Percentiles rank a stretch among this genome's conserved stretches.
phyloP scores from a whole-genome alignment of 164 flowering plant species.

The Brasenia schreberi region DNA sequence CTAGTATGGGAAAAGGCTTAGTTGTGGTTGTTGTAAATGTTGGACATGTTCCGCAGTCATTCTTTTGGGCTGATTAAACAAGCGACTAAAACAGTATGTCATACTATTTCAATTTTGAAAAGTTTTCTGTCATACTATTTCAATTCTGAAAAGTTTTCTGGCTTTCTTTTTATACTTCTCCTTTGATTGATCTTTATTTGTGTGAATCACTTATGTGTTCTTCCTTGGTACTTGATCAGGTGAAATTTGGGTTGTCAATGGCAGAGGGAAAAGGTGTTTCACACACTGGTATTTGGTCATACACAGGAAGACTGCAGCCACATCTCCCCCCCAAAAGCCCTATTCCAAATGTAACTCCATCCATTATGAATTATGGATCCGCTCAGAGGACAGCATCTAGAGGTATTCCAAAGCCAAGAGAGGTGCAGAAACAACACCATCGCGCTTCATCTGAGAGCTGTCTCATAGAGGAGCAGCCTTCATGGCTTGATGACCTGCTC shows the following conservation, averaged over 20 bases:
- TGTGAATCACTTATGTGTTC: too few relatives aligned
- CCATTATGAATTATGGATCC: slow-evolving; percentile 32
- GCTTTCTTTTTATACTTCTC: too few relatives aligned
- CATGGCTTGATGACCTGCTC: slow-evolving; percentile 78
- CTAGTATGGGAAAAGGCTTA: too few relatives aligned
- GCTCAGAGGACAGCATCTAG: slow-evolving; percentile 22
- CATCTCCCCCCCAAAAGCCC: slow-evolving; percentile 75
- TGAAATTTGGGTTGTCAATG: slow-evolving; percentile 14
- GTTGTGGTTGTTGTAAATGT: too few relatives aligned
- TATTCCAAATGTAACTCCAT: slow-evolving; percentile 32
- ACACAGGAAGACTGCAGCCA: slow-evolving; percentile 35
- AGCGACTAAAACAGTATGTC: too few relatives aligned
- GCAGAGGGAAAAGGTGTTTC: slow-evolving; percentile 42
- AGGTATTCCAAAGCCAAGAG: slow-evolving; percentile 28
- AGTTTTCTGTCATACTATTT: too few relatives aligned
- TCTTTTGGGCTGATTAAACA: too few relatives aligned
- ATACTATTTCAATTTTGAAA: too few relatives aligned
- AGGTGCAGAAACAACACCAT: slow-evolving; percentile 36
- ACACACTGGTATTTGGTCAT: slow-evolving; percentile 24
- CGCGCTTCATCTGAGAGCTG: slow-evolving; percentile 58
- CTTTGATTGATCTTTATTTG: too few relatives aligned
- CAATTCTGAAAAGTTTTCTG: too few relatives aligned
- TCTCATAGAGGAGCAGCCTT: slow-evolving; percentile 59
- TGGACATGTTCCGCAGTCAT: too few relatives aligned
- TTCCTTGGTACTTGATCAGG: too few relatives aligned